These are phyloP conservation scores for Petunia secreta DNA, from an alignment of 257 asterid genomes.

Conservation along the genomic window DNA sequence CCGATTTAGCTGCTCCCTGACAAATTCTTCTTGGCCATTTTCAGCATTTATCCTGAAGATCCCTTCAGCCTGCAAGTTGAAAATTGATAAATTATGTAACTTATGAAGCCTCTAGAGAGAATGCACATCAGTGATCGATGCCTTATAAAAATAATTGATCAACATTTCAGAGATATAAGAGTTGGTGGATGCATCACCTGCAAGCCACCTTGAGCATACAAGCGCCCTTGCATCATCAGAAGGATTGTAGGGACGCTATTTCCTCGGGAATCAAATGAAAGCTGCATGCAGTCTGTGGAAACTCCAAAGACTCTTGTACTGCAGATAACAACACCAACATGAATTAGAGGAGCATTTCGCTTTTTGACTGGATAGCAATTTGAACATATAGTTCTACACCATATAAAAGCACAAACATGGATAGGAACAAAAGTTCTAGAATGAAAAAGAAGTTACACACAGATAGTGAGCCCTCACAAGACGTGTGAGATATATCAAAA, in stretches of 20 bases:
- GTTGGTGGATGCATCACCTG: conserved; percentile 48
- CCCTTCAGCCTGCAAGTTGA: conserved; percentile 62
- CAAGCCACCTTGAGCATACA: conserved; percentile 76
- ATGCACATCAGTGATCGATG: not conserved
- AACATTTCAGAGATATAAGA: not conserved
- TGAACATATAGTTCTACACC: not conserved
- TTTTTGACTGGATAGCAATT: not conserved
- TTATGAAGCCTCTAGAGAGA: not conserved
- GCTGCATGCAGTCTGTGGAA: conserved; percentile 95
- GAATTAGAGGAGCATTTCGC: not conserved
- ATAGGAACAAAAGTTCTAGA: not conserved
- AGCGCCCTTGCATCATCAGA: conserved; percentile 84
- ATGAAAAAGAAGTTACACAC: not conserved
- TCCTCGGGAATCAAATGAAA: conserved; percentile 81
- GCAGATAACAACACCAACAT: conserved; percentile 18
- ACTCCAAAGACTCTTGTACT: conserved; percentile 92
- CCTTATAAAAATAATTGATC: not conserved
- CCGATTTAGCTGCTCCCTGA: conserved; percentile 63
- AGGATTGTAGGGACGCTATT: conserved; percentile 86
- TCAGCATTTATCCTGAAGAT: conserved; percentile 81
- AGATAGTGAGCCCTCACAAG: not conserved
- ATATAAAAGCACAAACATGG: not conserved
- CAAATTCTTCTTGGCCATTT: conserved; percentile 70
- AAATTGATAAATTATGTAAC: not conserved
- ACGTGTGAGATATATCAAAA: not conserved